Evolutionary conservation across 768 basidiomycete genomes (phyloP), one percentile per base, ranked within the genome.

Genomic region (Pleurotus pulmonarius): DNA sequence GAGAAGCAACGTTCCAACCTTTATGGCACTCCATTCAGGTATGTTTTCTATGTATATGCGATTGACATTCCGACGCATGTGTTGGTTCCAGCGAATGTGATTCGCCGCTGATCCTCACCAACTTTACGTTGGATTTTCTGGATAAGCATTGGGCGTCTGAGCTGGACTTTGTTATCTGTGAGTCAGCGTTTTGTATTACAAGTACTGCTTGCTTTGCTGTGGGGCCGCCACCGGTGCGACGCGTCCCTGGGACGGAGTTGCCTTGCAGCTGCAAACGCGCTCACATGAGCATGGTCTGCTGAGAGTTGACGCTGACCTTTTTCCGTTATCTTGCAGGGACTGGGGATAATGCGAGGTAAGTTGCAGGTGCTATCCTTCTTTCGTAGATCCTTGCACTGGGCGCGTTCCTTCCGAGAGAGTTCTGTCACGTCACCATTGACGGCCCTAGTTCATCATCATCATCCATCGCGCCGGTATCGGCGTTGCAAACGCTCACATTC

Each of bases 121-220:
- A 97, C 67, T 77, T 81, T 39, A 93, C 93, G 8, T 79, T 97
- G 49, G 87, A 94, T 60, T 91, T 79, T 73, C 69, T 95, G 55
- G 86, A 86, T 51, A 77, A 84, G 61, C 79, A 90, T 59, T 94
- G 91, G 92, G 81, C 86, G 41, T 76, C 82, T 58, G 85, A 94
- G 63, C 81, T 97, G 39, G 94, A 97, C 66, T 97, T 95, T 67
- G 92, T 97, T 29, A 77, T 97, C 37, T 94, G 90, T 89, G 65
- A 63, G 80, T 75, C 16, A 46, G 49, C 59, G 41, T 47, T 46
- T 37, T 58, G 39, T 49, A 37, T 56, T 46, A 48, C 46, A 34
- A 12, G 34, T n/a, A 34, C 29, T 34, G 29, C 29, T 34, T 34
- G 16, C 6, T 9, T 20, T n/a, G n/a, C 39, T 24, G 51, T 59